Evolutionary conservation across 73 alveolate species (phyloP).

Genomic region (Loxodes magnus): DNA sequence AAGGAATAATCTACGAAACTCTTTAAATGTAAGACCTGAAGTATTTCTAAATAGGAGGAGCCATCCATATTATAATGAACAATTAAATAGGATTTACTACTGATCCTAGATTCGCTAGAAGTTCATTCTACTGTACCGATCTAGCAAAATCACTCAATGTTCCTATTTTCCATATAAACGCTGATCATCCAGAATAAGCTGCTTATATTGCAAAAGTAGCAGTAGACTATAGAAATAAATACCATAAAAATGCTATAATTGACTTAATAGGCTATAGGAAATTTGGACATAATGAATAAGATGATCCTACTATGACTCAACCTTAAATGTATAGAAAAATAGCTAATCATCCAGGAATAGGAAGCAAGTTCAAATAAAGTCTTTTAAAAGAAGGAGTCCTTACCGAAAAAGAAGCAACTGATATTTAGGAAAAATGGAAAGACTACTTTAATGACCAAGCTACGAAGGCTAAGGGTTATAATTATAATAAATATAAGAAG

Average conservation of each 20-base stretch:
- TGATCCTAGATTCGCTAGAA: slow-evolving; percentile 66
- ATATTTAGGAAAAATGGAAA: slow-evolving; percentile 11
- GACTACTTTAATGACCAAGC: slow-evolving; percentile 17
- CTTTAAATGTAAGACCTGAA: slow-evolving; percentile 69
- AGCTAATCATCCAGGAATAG: slow-evolving; percentile 41
- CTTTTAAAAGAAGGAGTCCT: slow-evolving; percentile 48
- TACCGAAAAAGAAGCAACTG: slow-evolving; percentile 32
- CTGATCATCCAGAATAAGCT: slow-evolving; percentile 57
- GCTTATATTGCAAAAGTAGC: slow-evolving; percentile 43
- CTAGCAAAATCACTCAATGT: slow-evolving; percentile 77
- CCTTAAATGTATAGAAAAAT: slow-evolving; percentile 70
- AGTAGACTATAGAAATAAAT: slow-evolving; percentile 33
- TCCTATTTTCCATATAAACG: slow-evolving; percentile 91
- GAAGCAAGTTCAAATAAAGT: slow-evolving; percentile 33
- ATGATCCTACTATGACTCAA: slow-evolving; percentile 79
- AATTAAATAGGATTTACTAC: slow-evolving; percentile 92
- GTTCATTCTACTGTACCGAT: slow-evolving; percentile 69
- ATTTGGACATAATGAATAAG: slow-evolving; percentile 91
- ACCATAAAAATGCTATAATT: slow-evolving; percentile 37
- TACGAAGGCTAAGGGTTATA: slow-evolving; percentile 15
- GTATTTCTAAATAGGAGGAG: slow-evolving; percentile 77
- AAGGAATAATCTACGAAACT: slow-evolving; percentile 91
- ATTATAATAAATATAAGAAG: too few species aligned
- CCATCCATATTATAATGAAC: slow-evolving; percentile 80
- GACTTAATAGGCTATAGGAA: slow-evolving; percentile 88